Evolutionary conservation across 257 asterid genomes (phyloP).

Genomic region (Anisodus tanguticus): DNA sequence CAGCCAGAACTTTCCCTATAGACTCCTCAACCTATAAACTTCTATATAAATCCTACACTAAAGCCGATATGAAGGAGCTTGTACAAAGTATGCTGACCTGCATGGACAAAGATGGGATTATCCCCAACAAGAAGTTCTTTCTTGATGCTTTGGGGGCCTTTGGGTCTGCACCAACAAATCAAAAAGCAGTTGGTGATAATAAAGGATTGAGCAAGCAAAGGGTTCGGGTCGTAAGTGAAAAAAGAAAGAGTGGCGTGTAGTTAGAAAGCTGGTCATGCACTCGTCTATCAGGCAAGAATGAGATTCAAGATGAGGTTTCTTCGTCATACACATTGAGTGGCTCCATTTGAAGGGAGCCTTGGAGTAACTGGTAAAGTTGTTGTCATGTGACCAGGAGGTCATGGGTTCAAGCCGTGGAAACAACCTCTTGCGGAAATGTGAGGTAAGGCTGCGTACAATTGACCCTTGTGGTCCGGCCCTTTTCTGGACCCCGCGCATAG

Average conservation of each 20-base stretch:
- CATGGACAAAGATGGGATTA: conserved; percentile 88
- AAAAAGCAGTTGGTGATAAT: conserved; percentile 43
- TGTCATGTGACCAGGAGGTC: too few relatives aligned
- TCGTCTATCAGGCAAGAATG: conserved; percentile 19
- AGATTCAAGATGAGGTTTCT: background rate
- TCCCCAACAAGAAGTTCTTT: conserved; percentile 84
- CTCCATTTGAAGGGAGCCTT: too few relatives aligned
- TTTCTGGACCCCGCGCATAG: too few relatives aligned
- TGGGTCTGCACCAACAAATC: conserved; percentile 55
- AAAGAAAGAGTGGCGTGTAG: background rate
- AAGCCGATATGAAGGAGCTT: conserved; percentile 81
- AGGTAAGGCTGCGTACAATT: too few relatives aligned
- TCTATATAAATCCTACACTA: conserved; percentile 79
- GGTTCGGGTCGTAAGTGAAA: conserved; percentile 1
- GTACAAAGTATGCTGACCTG: conserved; percentile 54
- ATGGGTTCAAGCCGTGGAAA: too few relatives aligned
- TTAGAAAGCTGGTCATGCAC: background rate
- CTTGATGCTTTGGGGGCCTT: conserved; percentile 81
- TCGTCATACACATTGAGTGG: too few relatives aligned
- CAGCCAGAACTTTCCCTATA: conserved; percentile 46
- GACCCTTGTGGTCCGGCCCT: too few relatives aligned
- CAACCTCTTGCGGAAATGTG: too few relatives aligned
- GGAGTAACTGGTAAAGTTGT: too few relatives aligned
- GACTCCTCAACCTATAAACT: conserved; percentile 83
- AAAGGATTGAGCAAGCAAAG: conserved; percentile 26